phyloP scores from a whole-genome alignment of 768 basidiomycete genomes.

The Cyclocybe cylindracea region DNA sequence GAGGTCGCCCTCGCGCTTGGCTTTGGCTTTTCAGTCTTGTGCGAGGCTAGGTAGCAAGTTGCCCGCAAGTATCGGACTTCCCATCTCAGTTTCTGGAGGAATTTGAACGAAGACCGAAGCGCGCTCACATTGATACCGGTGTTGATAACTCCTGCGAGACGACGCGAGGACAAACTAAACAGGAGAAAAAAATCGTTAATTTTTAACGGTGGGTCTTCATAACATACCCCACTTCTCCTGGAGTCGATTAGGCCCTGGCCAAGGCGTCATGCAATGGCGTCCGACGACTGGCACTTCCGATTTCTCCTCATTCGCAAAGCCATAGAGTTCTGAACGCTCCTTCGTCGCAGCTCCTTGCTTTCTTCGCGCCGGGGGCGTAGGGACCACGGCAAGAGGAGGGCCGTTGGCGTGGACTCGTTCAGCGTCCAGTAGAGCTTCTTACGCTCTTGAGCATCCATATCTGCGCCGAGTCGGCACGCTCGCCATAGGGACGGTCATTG shows the following conservation, averaged over 20 bases:
- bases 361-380: conserved; percentile 33
- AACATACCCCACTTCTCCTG: conserved; percentile 25
- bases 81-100: not conserved
- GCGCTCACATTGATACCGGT: conserved; percentile 36
- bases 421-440: conserved; percentile 26
- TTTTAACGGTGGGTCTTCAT: not conserved
- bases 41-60: conserved; percentile 28
- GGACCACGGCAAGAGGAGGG: conserved; percentile 36
- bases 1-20: conserved; percentile 30
- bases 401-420: conserved; percentile 35
- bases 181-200: not conserved
- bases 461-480: conserved; percentile 32
- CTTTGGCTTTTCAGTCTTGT: conserved; percentile 39
- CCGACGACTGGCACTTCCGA: conserved; percentile 22
- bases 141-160: conserved; percentile 37
- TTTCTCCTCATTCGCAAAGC: conserved; percentile 30
- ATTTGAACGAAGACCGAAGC: not conserved
- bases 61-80: conserved; percentile 35
- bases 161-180: conserved; percentile 33
- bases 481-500: conserved; percentile 37
- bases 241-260: conserved; percentile 26
- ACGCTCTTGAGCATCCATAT: conserved; percentile 23
- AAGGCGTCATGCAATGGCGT: conserved; percentile 37
- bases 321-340: conserved; percentile 23
- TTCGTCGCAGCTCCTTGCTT: conserved; percentile 28